These are phyloP conservation scores for Geranomyces variabilis DNA, from an alignment of 192 early-diverging fungal genomes.

Conservation along the genomic window DNA sequence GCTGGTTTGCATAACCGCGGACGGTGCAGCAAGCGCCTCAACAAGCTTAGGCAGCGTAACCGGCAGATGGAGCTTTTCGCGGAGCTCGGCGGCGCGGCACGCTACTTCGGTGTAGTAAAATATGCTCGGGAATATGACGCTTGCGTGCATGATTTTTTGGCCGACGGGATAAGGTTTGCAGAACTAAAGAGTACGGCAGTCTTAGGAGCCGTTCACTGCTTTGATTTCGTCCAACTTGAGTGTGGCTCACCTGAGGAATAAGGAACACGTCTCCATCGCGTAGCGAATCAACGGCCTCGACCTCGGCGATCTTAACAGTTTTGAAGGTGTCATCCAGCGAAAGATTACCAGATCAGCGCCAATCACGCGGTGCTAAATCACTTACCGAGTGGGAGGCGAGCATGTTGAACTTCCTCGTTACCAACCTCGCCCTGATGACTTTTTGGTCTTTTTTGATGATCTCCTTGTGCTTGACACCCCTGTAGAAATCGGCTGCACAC, in stretches of 20 bases:
- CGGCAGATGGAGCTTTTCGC: conserved; percentile 19
- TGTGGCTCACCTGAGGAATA: conserved; percentile 24
- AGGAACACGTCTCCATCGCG: conserved; percentile 34
- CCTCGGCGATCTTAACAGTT: conserved; percentile 25
- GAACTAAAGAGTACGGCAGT: conserved; percentile 3
- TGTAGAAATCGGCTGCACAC: conserved; percentile 32
- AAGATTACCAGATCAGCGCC: not conserved
- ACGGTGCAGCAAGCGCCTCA: conserved; percentile 73
- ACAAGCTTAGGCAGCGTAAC: conserved; percentile 35
- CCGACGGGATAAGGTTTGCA: conserved; percentile 23
- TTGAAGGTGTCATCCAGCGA: not conserved
- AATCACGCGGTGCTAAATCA: too few species aligned
- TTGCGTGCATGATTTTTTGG: conserved; percentile 1
- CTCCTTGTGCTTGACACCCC: not conserved
- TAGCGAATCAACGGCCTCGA: conserved; percentile 21
- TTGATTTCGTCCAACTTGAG: not conserved
- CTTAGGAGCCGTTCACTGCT: not conserved
- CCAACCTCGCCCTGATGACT: conserved; percentile 27
- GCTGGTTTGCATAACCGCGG: conserved; percentile 66
- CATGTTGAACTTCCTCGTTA: conserved; percentile 35
- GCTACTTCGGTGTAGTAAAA: conserved; percentile 30
- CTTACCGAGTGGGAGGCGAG: conserved; percentile 25
- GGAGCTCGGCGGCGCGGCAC: conserved; percentile 21
- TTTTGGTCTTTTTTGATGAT: conserved; percentile 19
- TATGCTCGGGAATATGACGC: conserved; percentile 27